Percentiles rank a stretch among this genome's conserved stretches.
Conservation (phyloP, 179 eudicot species). For the Silene vulgaris region DNA sequence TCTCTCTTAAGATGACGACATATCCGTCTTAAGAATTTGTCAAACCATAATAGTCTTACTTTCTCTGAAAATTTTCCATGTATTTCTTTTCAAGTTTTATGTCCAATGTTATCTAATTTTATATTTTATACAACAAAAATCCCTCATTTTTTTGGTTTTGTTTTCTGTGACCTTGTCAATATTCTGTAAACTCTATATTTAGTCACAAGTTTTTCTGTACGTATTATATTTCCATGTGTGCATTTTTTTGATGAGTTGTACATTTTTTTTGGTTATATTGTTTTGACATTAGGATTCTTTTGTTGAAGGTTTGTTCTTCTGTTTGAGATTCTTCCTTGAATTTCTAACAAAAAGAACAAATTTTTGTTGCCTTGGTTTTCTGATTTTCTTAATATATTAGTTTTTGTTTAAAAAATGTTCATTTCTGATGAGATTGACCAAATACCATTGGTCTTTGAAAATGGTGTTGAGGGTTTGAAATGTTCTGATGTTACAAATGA, state of each 20-base stretch:
- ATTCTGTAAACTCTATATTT: constrained; percentile 20
- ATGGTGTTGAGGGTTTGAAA: constrained; percentile 31
- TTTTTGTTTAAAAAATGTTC: constrained; percentile 36
- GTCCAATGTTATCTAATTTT: neutral
- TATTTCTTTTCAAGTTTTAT: neutral
- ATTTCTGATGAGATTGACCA: constrained; percentile 42
- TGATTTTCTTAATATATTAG: constrained; percentile 13
- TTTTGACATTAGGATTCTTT: constrained; percentile 1
- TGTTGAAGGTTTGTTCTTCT: constrained; percentile 7
- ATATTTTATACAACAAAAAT: too few relatives aligned
- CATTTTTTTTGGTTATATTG: neutral
- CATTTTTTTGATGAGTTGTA: constrained; percentile 12
- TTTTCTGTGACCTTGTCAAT: neutral
- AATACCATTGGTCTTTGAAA: constrained; percentile 36
- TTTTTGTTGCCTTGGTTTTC: neutral
- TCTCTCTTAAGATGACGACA: too few relatives aligned
- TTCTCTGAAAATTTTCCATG: neutral
- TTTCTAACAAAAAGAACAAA: neutral
- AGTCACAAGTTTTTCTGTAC: constrained; percentile 5
- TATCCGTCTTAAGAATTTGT: neutral
- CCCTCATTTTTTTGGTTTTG: neutral
- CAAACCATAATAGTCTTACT: too few relatives aligned
- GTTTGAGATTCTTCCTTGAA: constrained; percentile 4
- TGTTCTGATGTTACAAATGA: constrained; percentile 31
- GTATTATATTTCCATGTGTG: constrained; percentile 11